Evolutionary conservation across 345 rosid species (phyloP).

Genomic region (Euphorbia pulcherrima): DNA sequence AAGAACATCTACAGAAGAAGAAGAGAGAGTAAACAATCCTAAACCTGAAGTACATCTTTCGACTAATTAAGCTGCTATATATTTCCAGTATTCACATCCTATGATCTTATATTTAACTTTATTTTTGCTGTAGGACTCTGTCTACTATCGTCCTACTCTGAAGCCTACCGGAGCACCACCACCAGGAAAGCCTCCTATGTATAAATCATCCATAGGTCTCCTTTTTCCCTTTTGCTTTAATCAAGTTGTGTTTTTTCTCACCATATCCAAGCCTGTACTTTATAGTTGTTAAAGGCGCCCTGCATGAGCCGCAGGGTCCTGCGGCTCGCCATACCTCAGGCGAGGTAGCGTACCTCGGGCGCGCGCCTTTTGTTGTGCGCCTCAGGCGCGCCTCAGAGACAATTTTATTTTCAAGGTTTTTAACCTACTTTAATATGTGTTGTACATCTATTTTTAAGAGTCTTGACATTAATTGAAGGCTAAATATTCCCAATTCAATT

Average conservation of each 20-base stretch:
- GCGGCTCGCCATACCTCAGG: too few species aligned
- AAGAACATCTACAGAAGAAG: conserved; percentile 76
- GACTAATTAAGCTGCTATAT: conserved; percentile 16
- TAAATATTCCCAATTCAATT: too few species aligned
- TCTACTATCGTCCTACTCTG: conserved; percentile 88
- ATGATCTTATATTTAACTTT: conserved; percentile 9
- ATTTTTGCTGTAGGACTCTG: conserved; percentile 71
- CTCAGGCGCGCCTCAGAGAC: too few species aligned
- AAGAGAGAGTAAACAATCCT: conserved; percentile 72
- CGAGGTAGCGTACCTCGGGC: too few species aligned
- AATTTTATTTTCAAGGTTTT: too few species aligned
- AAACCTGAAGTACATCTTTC: conserved; percentile 77
- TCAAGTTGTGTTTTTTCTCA: conserved; percentile 18
- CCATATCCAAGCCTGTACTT: conserved; percentile 1
- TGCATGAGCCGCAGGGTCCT: too few species aligned
- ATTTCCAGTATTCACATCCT: conserved; percentile 9
- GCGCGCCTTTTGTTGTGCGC: too few species aligned
- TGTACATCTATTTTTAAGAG: too few species aligned
- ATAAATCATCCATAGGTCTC: conserved; percentile 77
- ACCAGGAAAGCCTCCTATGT: conserved; percentile 98
- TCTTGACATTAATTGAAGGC: too few species aligned
- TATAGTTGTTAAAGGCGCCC: too few species aligned
- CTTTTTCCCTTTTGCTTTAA: background rate
- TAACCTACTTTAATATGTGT: too few species aligned
- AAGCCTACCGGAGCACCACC: conserved; percentile 99